These are phyloP conservation scores for Echinochloa phyllopogon DNA, from an alignment of 176 grass and related monocot species.

Conservation along the genomic window DNA sequence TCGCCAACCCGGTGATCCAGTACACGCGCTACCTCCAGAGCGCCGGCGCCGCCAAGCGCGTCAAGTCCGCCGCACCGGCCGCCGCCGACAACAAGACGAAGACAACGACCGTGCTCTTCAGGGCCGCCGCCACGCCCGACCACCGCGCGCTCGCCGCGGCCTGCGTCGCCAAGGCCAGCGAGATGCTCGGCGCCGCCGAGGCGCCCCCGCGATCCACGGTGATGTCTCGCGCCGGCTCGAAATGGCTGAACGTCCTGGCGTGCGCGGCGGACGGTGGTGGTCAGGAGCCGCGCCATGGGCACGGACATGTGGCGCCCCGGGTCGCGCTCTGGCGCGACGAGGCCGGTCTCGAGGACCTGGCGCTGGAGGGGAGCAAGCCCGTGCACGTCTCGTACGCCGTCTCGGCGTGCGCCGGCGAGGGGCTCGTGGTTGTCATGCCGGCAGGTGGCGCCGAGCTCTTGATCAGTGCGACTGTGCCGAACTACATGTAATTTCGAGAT, in stretches of 20 bases:
- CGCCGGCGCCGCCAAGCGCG: constrained; percentile 25
- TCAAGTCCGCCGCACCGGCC: constrained; percentile 48
- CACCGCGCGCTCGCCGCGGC: constrained; percentile 45
- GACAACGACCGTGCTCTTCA: constrained; percentile 56
- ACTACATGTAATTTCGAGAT: background rate
- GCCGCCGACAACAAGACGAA: background rate
- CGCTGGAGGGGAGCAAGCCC: constrained; percentile 56
- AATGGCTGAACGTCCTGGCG: constrained; percentile 35
- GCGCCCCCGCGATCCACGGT: constrained; percentile 41
- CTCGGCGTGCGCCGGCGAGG: constrained; percentile 39
- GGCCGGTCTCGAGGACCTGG: constrained; percentile 61
- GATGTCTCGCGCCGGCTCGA: constrained; percentile 38
- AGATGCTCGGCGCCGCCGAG: background rate
- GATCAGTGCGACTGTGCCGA: constrained; percentile 51
- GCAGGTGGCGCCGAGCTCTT: constrained; percentile 31
- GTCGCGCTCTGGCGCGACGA: constrained; percentile 58
- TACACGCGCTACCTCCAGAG: constrained; percentile 64
- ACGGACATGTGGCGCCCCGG: background rate
- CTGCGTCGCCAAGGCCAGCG: constrained; percentile 46
- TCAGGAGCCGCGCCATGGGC: background rate
- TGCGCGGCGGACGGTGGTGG: background rate
- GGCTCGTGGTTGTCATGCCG: constrained; percentile 59
- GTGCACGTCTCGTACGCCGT: constrained; percentile 51
- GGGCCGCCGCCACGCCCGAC: background rate
- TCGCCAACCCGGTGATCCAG: constrained; percentile 47